phyloP scores from a whole-genome alignment of 2,329 filamentous ascomycete genomes.

The Botrytis porri region DNA sequence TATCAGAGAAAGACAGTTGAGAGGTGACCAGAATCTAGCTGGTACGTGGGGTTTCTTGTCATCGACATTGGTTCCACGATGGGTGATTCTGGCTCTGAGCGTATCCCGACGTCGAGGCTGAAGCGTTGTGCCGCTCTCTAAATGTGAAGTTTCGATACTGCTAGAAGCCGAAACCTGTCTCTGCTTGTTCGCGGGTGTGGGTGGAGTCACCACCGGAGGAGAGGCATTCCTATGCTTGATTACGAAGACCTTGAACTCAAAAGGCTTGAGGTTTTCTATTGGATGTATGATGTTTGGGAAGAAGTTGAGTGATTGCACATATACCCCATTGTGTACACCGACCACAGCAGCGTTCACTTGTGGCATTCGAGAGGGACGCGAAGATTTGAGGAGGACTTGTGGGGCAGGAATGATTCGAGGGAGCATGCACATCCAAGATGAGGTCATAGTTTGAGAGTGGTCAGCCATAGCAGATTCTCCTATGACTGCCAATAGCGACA shows the following conservation, averaged over 20 bases:
- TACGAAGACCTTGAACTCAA: conserved; percentile 48
- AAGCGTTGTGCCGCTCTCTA: conserved; percentile 18
- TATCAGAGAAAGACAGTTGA: conserved; percentile 52
- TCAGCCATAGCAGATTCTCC: conserved; percentile 58
- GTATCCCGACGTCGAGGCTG: conserved; percentile 23
- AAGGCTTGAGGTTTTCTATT: conserved; percentile 48
- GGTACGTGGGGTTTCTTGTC: conserved; percentile 49
- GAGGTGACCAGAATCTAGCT: conserved; percentile 48
- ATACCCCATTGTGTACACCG: conserved; percentile 56
- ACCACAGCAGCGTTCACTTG: conserved; percentile 53
- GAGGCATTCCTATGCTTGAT: conserved; percentile 44
- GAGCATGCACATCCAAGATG: conserved; percentile 55
- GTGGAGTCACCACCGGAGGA: neutral
- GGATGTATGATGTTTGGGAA: conserved; percentile 60
- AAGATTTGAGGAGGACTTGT: conserved; percentile 57
- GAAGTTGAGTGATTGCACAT: conserved; percentile 55
- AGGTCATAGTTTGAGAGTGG: conserved; percentile 57
- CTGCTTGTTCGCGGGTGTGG: neutral
- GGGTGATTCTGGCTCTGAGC: conserved; percentile 24
- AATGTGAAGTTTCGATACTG: conserved; percentile 1
- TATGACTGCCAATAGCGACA: conserved; percentile 61
- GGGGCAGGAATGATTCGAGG: conserved; percentile 61
- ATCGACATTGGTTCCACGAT: conserved; percentile 26
- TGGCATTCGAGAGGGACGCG: conserved; percentile 54
- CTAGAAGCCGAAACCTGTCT: conserved; percentile 6